A percentile compares a stretch with the other conserved stretches of the same genome.
These are phyloP conservation scores for Penicillium bovifimosum DNA, from an alignment of 495 filamentous ascomycete genomes.

Conservation along the genomic window DNA sequence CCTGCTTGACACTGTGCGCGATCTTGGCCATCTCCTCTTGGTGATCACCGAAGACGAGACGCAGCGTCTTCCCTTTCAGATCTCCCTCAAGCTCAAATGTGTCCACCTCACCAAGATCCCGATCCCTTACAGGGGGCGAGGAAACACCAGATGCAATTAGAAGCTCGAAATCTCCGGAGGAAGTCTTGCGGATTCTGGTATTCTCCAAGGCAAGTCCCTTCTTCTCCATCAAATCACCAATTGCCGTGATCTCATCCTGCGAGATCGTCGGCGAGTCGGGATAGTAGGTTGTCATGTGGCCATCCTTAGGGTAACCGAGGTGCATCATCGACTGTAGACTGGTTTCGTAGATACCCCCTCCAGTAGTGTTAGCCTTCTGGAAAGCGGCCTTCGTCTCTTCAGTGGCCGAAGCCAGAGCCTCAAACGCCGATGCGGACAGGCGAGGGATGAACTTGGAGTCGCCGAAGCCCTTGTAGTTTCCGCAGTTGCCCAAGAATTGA, in stretches of 20 bases:
- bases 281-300: slow-evolving; percentile 90
- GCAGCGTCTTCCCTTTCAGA: slow-evolving; percentile 64
- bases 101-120: slow-evolving; percentile 63
- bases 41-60: slow-evolving; percentile 81
- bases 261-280: slow-evolving; percentile 82
- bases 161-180: slow-evolving; percentile 67
- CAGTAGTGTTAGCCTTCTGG: slow-evolving; percentile 47
- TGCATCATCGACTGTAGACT: slow-evolving; percentile 65
- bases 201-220: slow-evolving; percentile 78
- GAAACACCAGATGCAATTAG: slow-evolving; percentile 72
- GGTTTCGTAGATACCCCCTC: slow-evolving; percentile 68
- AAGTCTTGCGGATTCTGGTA: slow-evolving; percentile 73
- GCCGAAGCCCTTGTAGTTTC: slow-evolving; percentile 96
- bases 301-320: slow-evolving; percentile 74
- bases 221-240: slow-evolving; percentile 68
- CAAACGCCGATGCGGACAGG: slow-evolving; percentile 58
- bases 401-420: slow-evolving; percentile 62
- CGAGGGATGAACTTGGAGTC: slow-evolving; percentile 93
- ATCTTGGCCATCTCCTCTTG: slow-evolving; percentile 74
- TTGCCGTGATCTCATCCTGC: slow-evolving; percentile 70
- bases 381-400: slow-evolving; percentile 57
- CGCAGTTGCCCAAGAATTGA: slow-evolving; percentile 83
- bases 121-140: slow-evolving; percentile 51
- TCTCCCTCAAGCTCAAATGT: slow-evolving; percentile 58
- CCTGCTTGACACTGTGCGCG: slow-evolving; percentile 62